Base-by-base conservation (phyloP, 768 basidiomycete genomes). In the Lyophyllum atratum region DNA sequence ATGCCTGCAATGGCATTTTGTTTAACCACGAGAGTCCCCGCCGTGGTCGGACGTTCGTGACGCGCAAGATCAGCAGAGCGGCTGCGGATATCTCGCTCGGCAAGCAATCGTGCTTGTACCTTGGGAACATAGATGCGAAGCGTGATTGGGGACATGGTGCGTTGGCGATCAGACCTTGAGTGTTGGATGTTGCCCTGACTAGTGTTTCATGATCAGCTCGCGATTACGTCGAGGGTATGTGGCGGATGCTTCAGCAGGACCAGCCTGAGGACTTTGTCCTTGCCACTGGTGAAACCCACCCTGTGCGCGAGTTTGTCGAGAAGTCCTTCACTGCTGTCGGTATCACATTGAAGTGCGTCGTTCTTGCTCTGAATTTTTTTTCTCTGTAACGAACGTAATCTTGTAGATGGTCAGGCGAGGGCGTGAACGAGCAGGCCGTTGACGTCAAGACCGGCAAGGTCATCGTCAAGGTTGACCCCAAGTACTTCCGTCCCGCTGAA, bases 1-100 rank as follows among this genome's bases (percentile, higher is more conserved):
- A 86, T 75, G 92, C 94, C 17, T 95, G 92, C 74, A 97, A 97
- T 72, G 95, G 95, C 47, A 98, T 98, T 68, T 74, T 98, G 64
- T 98, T 97, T 86, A 97, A 98, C 70, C 95, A 98, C 75, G 95
- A 98, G 77, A 96, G 94, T 64, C 95, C 96, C 14, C 83, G 95
- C 49, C 83, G 95, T 64, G 95, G 95, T 21, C 79, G 95, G 69
- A 98, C 95, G 8, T 98, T 98, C 76, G 95, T 98, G 64, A 97
- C 95, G 40, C 82, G 95, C 68, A 98, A 98, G 79, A 97, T 98
- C 66, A 80, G 91, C 44, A 81, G 95, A 58, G 95, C 95, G 10
- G 95, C 86, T 17, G 95, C 95, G 8, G 95, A 98, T 68, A 98
- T 98, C 67, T 80, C 81, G 56, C 73, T 94, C 48, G 93, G 92